Base-by-base conservation (phyloP, 371 early-diverging fungal species). In the Funneliformis caledonium region DNA sequence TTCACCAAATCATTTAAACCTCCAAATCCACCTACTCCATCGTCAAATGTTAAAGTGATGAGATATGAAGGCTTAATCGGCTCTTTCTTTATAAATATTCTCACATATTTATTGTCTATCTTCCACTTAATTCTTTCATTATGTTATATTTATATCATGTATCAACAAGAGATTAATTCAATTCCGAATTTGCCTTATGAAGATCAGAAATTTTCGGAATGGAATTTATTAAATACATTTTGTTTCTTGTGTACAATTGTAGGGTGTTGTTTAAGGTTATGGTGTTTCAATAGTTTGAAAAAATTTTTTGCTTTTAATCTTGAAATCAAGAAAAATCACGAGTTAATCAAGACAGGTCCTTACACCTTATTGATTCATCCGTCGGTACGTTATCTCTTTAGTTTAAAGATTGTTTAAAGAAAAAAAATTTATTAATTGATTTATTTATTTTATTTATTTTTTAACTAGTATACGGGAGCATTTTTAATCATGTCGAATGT, bases 261-360 rank as follows among this genome's bases (percentile, higher is more conserved):
- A n/a, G 77, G 77, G 2, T 22, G 10, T 22, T 9, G 6, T 5
- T 37, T 60, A 47, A 48, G 62, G 43, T 33, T 76, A 26, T 62
- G 64, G 64, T 76, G 77, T n/a, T 76, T 62, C 45, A 26, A 42
- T 19, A 62, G 47, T 26, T 45, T 76, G 37, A 26, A 64, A 2
- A 43, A 76, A 45, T 76, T 76, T 76, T 76, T 76, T 48, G 64
- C 77, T 33, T 76, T 62, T 64, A 33, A 76, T 62, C 16, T 76
- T n/a, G 64, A 43, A 1, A 76, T 76, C 47, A 4, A 61, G 5
- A 42, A 76, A 45, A 19, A 76, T 42, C 77, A 76, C 31, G 22
- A 14, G 43, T 47, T 76, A 19, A 76, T 76, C 22, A 64, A 10
- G 12, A 37, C 26, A 19, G 77, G 77, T 56, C 77, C 77, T 33